Evolutionary conservation across 352 stramenopile species (phyloP).

Genomic region (Globisporangium heterothallicum): DNA sequence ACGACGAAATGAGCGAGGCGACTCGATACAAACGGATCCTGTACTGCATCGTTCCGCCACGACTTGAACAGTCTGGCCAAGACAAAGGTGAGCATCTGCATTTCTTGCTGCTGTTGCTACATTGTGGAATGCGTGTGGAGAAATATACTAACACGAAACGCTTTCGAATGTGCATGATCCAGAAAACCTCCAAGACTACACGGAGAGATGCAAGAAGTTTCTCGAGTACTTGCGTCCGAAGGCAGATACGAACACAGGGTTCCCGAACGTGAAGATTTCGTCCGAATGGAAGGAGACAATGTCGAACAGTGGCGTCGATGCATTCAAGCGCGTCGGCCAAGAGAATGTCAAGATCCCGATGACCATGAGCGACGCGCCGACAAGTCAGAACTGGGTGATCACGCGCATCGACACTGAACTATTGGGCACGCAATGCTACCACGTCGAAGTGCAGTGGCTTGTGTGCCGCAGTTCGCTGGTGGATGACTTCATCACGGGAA

Average conservation of each 20-base stretch:
- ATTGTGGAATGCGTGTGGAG: neutral
- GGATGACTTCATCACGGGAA: conserved; percentile 72
- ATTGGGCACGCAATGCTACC: conserved; percentile 56
- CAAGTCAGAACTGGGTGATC: conserved; percentile 81
- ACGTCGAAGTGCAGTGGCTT: conserved; percentile 84
- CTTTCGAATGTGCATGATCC: neutral
- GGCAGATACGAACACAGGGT: conserved; percentile 41
- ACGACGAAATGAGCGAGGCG: conserved; percentile 81
- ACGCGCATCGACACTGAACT: conserved; percentile 72
- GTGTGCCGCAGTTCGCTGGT: conserved; percentile 78
- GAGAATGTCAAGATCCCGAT: conserved; percentile 71
- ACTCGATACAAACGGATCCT: conserved; percentile 79
- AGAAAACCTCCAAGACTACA: conserved; percentile 56
- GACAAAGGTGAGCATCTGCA: conserved; percentile 25
- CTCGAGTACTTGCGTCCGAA: conserved; percentile 63
- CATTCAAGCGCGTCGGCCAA: conserved; percentile 65
- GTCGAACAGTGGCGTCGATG: conserved; percentile 36
- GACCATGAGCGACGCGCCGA: conserved; percentile 53
- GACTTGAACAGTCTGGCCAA: conserved; percentile 23
- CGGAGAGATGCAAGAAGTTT: conserved; percentile 62
- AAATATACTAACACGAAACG: too few species aligned
- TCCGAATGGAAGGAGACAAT: conserved; percentile 41
- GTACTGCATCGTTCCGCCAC: conserved; percentile 64
- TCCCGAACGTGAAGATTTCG: conserved; percentile 50
- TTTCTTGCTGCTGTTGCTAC: too few species aligned